Conservation (phyloP, 2,329 filamentous ascomycete genomes). For the Microthyrium microscopicum region DNA sequence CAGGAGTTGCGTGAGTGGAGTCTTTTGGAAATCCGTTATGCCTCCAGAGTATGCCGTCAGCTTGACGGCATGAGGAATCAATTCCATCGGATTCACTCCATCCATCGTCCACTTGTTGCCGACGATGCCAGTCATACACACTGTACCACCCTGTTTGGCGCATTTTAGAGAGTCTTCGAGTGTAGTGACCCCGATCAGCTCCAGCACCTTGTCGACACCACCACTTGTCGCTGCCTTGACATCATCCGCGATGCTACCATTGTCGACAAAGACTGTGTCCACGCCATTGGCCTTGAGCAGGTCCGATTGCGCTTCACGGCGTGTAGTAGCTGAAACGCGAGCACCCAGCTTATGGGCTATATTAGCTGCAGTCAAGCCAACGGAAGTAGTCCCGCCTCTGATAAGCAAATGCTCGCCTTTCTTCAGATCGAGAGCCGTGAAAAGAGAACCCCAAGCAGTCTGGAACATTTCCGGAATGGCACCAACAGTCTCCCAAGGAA, state of each 20-base stretch:
- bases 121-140: no score
- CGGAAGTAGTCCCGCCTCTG: slow-evolving; percentile 31
- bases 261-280: not conserved
- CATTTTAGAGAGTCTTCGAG: no score
- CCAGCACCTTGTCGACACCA: slow-evolving; percentile 1
- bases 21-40: no score
- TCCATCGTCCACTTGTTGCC: no score
- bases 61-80: no score
- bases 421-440: slow-evolving; percentile 21
- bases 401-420: slow-evolving; percentile 28
- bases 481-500: slow-evolving; percentile 27
- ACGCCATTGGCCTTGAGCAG: not conserved
- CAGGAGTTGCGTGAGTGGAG: no score
- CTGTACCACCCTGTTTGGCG: no score
- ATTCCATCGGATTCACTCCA: no score
- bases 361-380: slow-evolving; percentile 30
- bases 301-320: slow-evolving; percentile 14
- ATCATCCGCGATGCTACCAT: not conserved
- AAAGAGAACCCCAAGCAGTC: slow-evolving; percentile 30
- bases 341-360: slow-evolving; percentile 27
- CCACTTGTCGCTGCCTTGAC: not conserved
- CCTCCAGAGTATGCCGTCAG: no score
- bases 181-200: not conserved
- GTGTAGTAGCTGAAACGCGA: slow-evolving; percentile 25
- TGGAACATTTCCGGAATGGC: slow-evolving; percentile 35